Evolutionary conservation across 148 eudicot species (phyloP).

Genomic region (Dysphania ambrosioides): DNA sequence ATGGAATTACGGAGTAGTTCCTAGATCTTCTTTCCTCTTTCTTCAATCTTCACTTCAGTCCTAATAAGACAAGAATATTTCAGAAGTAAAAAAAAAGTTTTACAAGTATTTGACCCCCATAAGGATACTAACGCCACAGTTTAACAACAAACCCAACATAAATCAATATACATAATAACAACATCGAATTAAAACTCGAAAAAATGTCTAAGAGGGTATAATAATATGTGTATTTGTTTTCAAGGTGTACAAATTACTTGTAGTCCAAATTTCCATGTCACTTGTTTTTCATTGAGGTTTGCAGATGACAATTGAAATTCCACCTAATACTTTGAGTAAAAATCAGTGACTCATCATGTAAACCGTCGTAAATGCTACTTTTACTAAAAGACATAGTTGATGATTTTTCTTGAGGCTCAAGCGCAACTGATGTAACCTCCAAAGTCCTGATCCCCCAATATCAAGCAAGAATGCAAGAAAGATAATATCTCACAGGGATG

Average conservation of each 20-base stretch:
- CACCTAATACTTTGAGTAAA: neutral
- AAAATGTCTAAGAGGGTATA: neutral
- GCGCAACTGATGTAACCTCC: too few species aligned
- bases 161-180: neutral
- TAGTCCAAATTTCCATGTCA: neutral
- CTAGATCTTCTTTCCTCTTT: conserved; percentile 20
- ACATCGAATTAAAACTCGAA: neutral
- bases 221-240: neutral
- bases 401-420: too few species aligned
- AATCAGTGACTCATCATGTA: too few species aligned
- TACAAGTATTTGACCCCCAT: neutral
- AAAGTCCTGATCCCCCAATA: too few species aligned
- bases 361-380: too few species aligned
- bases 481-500: neutral
- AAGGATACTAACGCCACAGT: neutral
- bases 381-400: too few species aligned
- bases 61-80: conserved; percentile 25
- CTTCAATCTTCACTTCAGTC: conserved; percentile 28
- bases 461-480: neutral
- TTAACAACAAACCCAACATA: neutral
- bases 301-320: neutral
- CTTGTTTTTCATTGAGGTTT: neutral
- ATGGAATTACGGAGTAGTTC: conserved; percentile 1
- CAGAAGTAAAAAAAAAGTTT: neutral
- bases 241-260: too few species aligned